Percentiles rank a stretch among this genome's conserved stretches.
phyloP scores from a whole-genome alignment of 768 basidiomycete genomes.

The Boletus patriciae region DNA sequence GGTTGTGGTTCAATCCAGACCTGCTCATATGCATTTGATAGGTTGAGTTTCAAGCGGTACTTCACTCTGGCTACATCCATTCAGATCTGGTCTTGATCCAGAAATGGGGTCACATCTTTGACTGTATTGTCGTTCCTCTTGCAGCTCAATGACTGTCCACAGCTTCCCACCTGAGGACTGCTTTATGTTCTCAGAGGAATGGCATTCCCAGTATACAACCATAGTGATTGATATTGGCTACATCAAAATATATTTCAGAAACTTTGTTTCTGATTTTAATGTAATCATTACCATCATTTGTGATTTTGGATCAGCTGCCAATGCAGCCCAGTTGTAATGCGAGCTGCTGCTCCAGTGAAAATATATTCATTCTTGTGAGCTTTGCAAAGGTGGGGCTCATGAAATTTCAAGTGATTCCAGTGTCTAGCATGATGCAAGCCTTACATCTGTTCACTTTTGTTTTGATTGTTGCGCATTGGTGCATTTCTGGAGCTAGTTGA shows the following conservation, averaged over 20 bases:
- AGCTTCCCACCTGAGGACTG: neutral
- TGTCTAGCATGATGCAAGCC: too few relatives aligned
- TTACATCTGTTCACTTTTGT: too few relatives aligned
- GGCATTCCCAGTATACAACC: neutral
- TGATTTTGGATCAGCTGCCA: too few relatives aligned
- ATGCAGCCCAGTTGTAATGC: too few relatives aligned
- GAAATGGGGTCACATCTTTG: neutral
- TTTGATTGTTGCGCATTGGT: too few relatives aligned
- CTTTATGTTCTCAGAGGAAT: neutral
- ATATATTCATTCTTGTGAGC: neutral
- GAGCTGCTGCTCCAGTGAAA: too few relatives aligned
- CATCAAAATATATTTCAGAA: neutral
- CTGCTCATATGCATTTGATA: neutral
- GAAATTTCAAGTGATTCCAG: too few relatives aligned
- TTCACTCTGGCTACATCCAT: neutral
- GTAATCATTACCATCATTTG: neutral
- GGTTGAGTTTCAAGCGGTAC: neutral
- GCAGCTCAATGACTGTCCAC: neutral
- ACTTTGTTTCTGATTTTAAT: neutral
- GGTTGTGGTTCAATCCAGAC: neutral
- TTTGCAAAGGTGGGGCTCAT: too few relatives aligned
- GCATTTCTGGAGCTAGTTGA: too few relatives aligned
- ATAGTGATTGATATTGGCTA: neutral
- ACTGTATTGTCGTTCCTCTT: neutral
- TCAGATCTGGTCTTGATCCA: neutral